Base-by-base conservation (phyloP, 2,329 filamentous ascomycete genomes). In the Epichloe uncinata region DNA sequence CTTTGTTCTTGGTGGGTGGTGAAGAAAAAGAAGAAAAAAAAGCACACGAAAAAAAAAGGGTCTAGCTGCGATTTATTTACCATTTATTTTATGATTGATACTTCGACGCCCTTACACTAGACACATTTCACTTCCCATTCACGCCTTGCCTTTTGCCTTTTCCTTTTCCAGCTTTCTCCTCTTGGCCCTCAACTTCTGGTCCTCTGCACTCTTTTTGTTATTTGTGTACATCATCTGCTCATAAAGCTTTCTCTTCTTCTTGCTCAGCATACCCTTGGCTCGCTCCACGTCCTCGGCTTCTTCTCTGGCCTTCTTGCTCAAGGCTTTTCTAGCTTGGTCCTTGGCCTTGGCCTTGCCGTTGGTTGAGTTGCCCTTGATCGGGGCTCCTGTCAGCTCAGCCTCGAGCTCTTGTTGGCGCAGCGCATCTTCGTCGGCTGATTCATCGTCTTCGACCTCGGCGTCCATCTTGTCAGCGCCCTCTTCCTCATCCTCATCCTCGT, bases 141-240 rank as follows among this genome's bases (percentile, higher is more conserved):
- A 66, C 57, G 65, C 65, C 61, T 63, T 63, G 59, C 52, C 63
- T 65, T 75, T 72, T 51, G 63, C 67, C 65, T 68, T 66, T 65
- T 75, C 67, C 66, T 73, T 89, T 71, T 97, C 93, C 54, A 96
- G 68, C 77, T 82, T 95, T 71, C 93, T 86, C 69, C 87, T 82
- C 84, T 98, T 98, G 51, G 77, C 78, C 58, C 90, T 79, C 65
- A 98, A 71, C 70, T 84, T 86, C 73, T 91, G 85, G 44, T 91
- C 87, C 72, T 95, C 88, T 30, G 82, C 85, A 58, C 91, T 91
- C 74, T 88, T 87, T 77, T 93, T 90, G 71, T 84, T 90, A 69
- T 96, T 95, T 54, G 82, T 89, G 70, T 95, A 94, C 63, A 89
- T 77, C 87, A 98, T 98, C 74, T 96, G 93, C 74, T 97, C 93